Percentiles rank a stretch among this genome's conserved stretches.
Evolutionary conservation across 805 yeast genomes (phyloP).

Genomic region (Barnettozyma wickerhamii): DNA sequence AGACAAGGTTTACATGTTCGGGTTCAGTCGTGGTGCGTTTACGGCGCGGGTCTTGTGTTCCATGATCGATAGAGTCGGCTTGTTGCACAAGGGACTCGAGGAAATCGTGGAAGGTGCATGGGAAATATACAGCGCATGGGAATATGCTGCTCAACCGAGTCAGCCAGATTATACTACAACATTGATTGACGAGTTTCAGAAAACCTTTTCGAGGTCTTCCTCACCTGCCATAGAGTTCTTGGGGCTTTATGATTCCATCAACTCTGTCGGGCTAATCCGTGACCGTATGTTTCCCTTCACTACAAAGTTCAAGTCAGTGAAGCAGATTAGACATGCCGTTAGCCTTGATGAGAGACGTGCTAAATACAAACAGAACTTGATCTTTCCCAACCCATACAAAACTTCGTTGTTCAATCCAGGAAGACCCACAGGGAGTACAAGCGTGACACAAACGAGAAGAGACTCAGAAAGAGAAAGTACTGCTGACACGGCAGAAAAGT

Average conservation of each 20-base stretch:
- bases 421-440: conserved; percentile 8
- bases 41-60: conserved; percentile 61
- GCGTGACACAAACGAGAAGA: not conserved
- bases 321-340: conserved; percentile 62
- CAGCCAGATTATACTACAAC: conserved; percentile 39
- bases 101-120: conserved; percentile 57
- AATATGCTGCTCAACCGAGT: conserved; percentile 52
- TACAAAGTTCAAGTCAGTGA: conserved; percentile 44
- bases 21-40: conserved; percentile 64
- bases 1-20: conserved; percentile 52
- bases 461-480: not conserved
- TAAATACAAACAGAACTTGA: conserved; percentile 55
- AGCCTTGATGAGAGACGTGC: conserved; percentile 65
- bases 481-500: not conserved
- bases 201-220: conserved; percentile 44
- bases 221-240: conserved; percentile 47
- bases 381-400: conserved; percentile 39
- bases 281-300: conserved; percentile 58
- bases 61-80: conserved; percentile 61
- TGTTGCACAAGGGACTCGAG: conserved; percentile 50
- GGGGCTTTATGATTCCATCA: conserved; percentile 69
- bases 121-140: conserved; percentile 59
- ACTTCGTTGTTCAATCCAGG: conserved; percentile 26
- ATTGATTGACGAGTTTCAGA: conserved; percentile 48
- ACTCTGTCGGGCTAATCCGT: conserved; percentile 57